Percentiles rank a stretch among this genome's conserved stretches.
These are phyloP conservation scores for Collybiopsis luxurians DNA, from an alignment of 768 basidiomycete species.

Conservation along the genomic window DNA sequence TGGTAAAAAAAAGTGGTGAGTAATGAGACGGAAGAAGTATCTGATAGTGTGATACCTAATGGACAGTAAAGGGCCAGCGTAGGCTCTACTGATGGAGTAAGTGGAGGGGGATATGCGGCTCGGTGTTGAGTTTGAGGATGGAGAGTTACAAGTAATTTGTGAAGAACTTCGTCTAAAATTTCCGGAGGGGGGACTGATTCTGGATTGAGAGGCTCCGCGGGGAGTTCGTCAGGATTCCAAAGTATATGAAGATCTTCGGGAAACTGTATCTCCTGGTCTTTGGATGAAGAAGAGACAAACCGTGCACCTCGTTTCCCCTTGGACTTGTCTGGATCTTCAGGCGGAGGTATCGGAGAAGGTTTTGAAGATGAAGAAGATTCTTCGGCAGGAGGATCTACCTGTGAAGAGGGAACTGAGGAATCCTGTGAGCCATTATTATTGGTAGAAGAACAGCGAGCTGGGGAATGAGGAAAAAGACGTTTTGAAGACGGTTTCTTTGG, in stretches of 20 bases:
- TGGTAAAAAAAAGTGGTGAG: too few species aligned
- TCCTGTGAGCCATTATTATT: not conserved
- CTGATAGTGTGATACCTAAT: too few species aligned
- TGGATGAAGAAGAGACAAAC: conserved; percentile 23
- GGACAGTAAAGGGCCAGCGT: conserved; percentile 83
- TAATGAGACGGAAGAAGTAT: too few species aligned
- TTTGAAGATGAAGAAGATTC: not conserved
- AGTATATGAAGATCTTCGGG: conserved; percentile 60
- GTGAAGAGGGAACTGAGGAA: not conserved
- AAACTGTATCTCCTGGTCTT: conserved; percentile 46
- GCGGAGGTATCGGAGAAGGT: conserved; percentile 13
- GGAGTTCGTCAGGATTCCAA: conserved; percentile 44
- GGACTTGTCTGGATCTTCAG: conserved; percentile 44
- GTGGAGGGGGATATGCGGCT: conserved; percentile 54
- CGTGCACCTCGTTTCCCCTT: conserved; percentile 37
- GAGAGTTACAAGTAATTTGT: conserved; percentile 72
- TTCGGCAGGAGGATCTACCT: not conserved
- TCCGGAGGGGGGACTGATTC: conserved; percentile 64
- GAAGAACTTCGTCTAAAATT: conserved; percentile 71
- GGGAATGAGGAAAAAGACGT: not conserved
- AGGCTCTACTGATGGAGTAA: conserved; percentile 65
- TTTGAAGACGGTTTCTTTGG: not conserved
- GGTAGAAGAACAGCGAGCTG: not conserved
- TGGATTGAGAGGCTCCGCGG: conserved; percentile 24
- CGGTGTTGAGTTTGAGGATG: conserved; percentile 82